Conservation (phyloP, 2,329 filamentous ascomycete species). For the Colletotrichum australisinense region DNA sequence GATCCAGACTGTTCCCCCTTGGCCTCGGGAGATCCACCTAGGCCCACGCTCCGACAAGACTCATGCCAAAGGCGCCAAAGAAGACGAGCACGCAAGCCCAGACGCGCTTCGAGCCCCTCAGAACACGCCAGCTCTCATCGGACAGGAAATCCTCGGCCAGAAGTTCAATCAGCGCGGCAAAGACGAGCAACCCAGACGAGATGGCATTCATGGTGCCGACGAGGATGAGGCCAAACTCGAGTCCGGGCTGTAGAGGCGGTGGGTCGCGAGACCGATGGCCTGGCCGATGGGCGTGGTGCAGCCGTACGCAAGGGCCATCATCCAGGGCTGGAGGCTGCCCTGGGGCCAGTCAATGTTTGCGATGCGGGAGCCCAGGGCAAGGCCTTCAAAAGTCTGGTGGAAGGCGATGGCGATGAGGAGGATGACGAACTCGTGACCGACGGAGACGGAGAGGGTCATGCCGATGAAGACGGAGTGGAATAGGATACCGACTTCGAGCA, state of each 20-base stretch:
- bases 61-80: slow-evolving; percentile 70
- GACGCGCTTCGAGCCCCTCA: slow-evolving; percentile 64
- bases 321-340: slow-evolving; percentile 61
- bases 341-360: slow-evolving; percentile 61
- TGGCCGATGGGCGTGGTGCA: slow-evolving; percentile 78
- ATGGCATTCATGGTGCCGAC: slow-evolving; percentile 82
- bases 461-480: slow-evolving; percentile 87
- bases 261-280: slow-evolving; percentile 76
- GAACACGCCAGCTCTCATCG: slow-evolving; percentile 69
- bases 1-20: neutral
- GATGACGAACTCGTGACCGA: slow-evolving; percentile 81
- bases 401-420: slow-evolving; percentile 83
- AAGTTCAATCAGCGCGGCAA: slow-evolving; percentile 78
- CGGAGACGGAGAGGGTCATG: slow-evolving; percentile 84
- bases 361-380: slow-evolving; percentile 74
- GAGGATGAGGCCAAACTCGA: slow-evolving; percentile 74
- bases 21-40: slow-evolving; percentile 42
- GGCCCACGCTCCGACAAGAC: slow-evolving; percentile 72
- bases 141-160: slow-evolving; percentile 78
- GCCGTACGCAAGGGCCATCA: slow-evolving; percentile 69
- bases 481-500: slow-evolving; percentile 83
- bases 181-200: slow-evolving; percentile 76
- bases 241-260: slow-evolving; percentile 75
- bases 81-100: slow-evolving; percentile 68
- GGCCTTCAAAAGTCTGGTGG: slow-evolving; percentile 71